Conservation (phyloP, 257 asterid genomes). For the Fraxinus quadrangulata region DNA sequence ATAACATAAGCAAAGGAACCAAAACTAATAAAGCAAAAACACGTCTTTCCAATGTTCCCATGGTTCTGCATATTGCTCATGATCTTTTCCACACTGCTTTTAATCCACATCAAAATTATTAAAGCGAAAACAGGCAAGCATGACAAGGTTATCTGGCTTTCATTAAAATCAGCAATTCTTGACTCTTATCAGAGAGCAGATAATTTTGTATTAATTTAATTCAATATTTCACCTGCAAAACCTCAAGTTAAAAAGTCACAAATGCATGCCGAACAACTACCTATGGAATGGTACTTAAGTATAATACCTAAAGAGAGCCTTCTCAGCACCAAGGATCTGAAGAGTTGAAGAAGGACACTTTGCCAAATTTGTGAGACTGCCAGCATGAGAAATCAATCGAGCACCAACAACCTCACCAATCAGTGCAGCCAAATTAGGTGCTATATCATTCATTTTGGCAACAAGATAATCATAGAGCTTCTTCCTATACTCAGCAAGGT, state of each 20-base stretch:
- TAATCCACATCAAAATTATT: slow-evolving; percentile 3
- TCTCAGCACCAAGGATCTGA: slow-evolving; percentile 98
- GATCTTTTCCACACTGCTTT: neutral
- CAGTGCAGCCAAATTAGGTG: slow-evolving; percentile 93
- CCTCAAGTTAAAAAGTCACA: neutral
- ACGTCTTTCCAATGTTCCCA: neutral
- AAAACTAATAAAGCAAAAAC: neutral
- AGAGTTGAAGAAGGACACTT: slow-evolving; percentile 97
- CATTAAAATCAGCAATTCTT: neutral
- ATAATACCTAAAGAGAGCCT: slow-evolving; percentile 86
- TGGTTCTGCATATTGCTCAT: neutral
- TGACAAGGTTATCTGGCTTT: neutral
- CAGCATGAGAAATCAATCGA: slow-evolving; percentile 96
- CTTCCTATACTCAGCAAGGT: slow-evolving; percentile 91
- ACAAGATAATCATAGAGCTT: slow-evolving; percentile 84
- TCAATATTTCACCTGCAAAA: neutral
- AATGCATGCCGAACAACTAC: neutral
- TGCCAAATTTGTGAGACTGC: slow-evolving; percentile 94
- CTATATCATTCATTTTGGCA: slow-evolving; percentile 89
- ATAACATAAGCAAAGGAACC: neutral
- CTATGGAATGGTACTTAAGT: neutral
- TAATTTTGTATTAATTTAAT: neutral
- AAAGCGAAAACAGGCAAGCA: neutral
- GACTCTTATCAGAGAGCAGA: neutral
- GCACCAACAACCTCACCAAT: slow-evolving; percentile 99